phyloP scores from a whole-genome alignment of 768 basidiomycete species.

The Podaxis pistillaris region DNA sequence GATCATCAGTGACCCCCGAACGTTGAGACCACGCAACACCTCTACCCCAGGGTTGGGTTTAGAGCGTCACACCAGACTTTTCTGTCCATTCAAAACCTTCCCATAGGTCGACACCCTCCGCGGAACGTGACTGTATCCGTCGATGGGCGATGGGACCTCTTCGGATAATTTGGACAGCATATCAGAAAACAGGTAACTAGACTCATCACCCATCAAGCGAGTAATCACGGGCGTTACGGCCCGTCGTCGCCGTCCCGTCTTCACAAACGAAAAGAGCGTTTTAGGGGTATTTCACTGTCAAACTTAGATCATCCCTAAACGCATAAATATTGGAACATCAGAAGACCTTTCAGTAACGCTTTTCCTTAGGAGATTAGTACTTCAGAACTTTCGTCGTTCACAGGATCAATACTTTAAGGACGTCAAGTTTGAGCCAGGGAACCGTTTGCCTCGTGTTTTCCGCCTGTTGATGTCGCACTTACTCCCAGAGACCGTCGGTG shows the following conservation, averaged over 20 bases:
- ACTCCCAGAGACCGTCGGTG: background rate
- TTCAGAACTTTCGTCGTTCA: background rate
- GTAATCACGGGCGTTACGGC: slow-evolving; percentile 1
- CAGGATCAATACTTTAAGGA: background rate
- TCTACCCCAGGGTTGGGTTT: background rate
- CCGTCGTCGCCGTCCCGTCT: background rate
- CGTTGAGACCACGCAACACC: slow-evolving; percentile 7
- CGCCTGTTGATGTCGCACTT: slow-evolving; percentile 11
- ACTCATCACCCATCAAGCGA: background rate
- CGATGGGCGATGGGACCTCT: background rate
- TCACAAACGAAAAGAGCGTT: background rate
- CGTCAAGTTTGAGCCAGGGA: background rate
- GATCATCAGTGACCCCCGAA: slow-evolving; percentile 1
- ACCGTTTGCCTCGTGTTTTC: slow-evolving; percentile 11
- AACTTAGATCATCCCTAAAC: background rate
- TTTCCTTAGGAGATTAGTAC: background rate
- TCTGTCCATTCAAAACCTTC: background rate
- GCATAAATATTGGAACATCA: background rate
- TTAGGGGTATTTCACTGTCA: too few relatives aligned
- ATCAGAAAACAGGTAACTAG: background rate
- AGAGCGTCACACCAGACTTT: background rate
- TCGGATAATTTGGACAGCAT: background rate
- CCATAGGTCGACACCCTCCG: background rate
- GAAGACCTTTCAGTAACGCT: background rate
- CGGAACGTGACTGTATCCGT: background rate